Evolutionary conservation across 805 yeast species (phyloP), one percentile per base, ranked within the genome.

Genomic region (Yarrowia bubula): DNA sequence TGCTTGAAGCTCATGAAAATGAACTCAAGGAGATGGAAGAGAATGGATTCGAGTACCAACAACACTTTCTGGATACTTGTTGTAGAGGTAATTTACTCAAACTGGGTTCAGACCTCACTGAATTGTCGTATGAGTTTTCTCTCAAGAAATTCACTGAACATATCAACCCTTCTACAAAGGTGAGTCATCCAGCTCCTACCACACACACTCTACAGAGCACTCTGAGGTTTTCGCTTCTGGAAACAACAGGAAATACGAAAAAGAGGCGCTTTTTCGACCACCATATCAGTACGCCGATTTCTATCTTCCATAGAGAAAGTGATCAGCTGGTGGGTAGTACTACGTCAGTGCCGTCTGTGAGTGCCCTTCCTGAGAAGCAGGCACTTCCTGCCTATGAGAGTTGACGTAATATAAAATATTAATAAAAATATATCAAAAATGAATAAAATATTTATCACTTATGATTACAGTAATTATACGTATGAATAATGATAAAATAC

Each of bases 31-130:
- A 51, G 8, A 51, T 51, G 13, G 58, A 37, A 7, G 38, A 37
- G 5, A 15, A 22, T 1, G 58, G 58, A 8, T 51, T 13, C 33
- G 58, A 51, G 32, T 51, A 51, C 17, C 14, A 37, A 7, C 58
- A 37, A 13, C 58, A 51, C 43, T 51, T 51, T 37, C 5, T 51
- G 43, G 58, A 51, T 13, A 51, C 58, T 2, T 51, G 58, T 10
- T 51, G 58, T 8, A 51, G 38, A n/a, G 58, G 58, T 2, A 51
- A 51, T 4, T 43, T 51, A 6, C 58, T 51, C 8, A 8, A 22
- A 7, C 28, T 8, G 2, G 43, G 18, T 8, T n/a, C 58, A 18
- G 43, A 37, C 10, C 58, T 37, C 3, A 51, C 58, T 15, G 58
- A 51, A 15, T 22, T 51, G 35, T 14, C 4, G 2, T 51, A 51